Base-by-base conservation (phyloP, 768 basidiomycete species). In the Pleurotus salmoneostramineus region DNA sequence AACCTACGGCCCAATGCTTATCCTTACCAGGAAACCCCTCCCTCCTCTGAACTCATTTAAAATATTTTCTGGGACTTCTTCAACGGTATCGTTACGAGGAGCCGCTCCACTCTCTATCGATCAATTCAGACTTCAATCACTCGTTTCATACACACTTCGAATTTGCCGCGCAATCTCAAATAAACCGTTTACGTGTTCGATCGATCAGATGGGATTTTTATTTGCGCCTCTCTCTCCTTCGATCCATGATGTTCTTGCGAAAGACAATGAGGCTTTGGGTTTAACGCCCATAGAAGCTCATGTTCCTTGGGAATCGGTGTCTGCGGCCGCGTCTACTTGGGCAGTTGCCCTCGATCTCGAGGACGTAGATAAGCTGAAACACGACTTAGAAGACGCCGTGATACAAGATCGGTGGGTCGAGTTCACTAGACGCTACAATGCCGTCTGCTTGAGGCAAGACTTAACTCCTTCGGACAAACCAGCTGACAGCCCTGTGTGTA, bases 341-440 rank as follows among this genome's bases (percentile, higher is more conserved):
- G 76, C 77, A 48, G 70, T 74, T 6, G 75, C 80, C 3, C 73
- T 92, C 21, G 73, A 74, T 49, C 65, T 64, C 45, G 71, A 72
- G 5, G 63, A 67, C 12, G 35, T 73, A 11, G 70, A 75, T 54
- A 65, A 69, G 6, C 64, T 82, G 17, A 72, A 76, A 34, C 69
- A 74, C 37, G 83, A 80, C 50, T 68, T 88, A 15, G 65, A 77
- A 50, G 88, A 91, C 63, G 81, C 84, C 27, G 73, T 94, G 17
- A 73, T 95, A 35, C 89, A 91, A 69, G 91, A 93, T 63, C 77
- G 90, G 58, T 77, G 76, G 72, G 81, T 83, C n/a, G 89, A 90
- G 65, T 89, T 87, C 64, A 91, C 89, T 2, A 75, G 86, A 59
- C 78, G 90, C 46, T 92, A 87, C 66, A 79, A 78, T 63, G 80